phyloP scores from a whole-genome alignment of 129 eudicot species.

The Saposhnikovia divaricata region DNA sequence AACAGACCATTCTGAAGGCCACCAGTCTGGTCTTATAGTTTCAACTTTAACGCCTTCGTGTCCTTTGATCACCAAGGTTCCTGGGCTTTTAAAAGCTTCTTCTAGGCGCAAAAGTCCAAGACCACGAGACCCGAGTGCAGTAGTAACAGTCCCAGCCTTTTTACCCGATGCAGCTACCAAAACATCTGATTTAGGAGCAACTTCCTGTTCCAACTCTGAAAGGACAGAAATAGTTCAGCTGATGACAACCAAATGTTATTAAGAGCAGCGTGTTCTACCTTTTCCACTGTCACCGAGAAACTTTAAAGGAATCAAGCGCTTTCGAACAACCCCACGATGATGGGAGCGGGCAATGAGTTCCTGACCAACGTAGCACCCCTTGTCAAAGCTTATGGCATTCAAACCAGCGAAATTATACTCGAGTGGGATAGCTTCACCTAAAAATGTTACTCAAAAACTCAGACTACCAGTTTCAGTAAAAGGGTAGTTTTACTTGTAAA shows the following conservation, averaged over 20 bases:
- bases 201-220: conserved; percentile 57
- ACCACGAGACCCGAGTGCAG: conserved; percentile 80
- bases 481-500: background rate
- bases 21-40: conserved; percentile 68
- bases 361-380: conserved; percentile 95
- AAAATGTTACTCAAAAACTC: background rate
- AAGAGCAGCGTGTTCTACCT: conserved; percentile 32
- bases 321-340: conserved; percentile 80
- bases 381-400: conserved; percentile 90
- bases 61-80: conserved; percentile 52
- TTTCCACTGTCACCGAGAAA: conserved; percentile 49
- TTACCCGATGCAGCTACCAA: conserved; percentile 37
- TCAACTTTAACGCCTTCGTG: conserved; percentile 67
- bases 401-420: conserved; percentile 90
- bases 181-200: conserved; percentile 64
- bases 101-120: conserved; percentile 66
- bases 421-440: conserved; percentile 91
- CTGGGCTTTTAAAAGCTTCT: conserved; percentile 58
- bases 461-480: background rate
- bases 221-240: background rate
- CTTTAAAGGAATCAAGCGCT: conserved; percentile 71
- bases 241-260: background rate
- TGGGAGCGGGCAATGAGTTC: conserved; percentile 87
- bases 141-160: conserved; percentile 66
- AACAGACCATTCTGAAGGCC: conserved; percentile 75